phyloP scores from a whole-genome alignment of 106 monocot species.

The Cymbidium sinense region DNA sequence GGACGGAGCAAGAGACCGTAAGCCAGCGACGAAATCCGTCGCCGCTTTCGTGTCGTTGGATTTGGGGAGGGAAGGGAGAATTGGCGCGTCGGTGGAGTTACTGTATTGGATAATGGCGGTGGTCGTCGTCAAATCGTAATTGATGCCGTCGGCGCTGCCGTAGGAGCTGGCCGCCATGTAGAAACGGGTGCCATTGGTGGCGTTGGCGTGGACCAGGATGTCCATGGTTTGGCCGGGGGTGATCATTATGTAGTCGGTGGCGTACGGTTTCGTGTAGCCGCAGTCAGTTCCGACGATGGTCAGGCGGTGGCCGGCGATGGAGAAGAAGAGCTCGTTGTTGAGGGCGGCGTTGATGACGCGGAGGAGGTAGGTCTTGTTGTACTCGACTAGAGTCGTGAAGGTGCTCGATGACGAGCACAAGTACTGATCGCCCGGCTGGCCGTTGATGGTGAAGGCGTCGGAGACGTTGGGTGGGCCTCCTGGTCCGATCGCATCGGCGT shows the following conservation, averaged over 20 bases:
- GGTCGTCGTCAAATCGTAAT: slow-evolving; percentile 17
- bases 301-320: slow-evolving; percentile 21
- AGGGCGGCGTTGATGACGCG: slow-evolving; percentile 24
- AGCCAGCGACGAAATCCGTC: slow-evolving; percentile 34
- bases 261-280: slow-evolving; percentile 24
- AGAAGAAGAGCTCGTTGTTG: slow-evolving; percentile 28
- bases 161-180: slow-evolving; percentile 14
- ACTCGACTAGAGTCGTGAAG: not conserved
- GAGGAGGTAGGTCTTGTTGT: slow-evolving; percentile 21
- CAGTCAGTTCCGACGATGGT: slow-evolving; percentile 26
- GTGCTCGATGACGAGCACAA: slow-evolving; percentile 17
- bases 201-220: slow-evolving; percentile 9
- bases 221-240: slow-evolving; percentile 25
- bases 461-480: no score
- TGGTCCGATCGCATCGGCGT: no score
- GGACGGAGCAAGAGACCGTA: slow-evolving; percentile 20
- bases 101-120: slow-evolving; percentile 18
- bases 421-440: slow-evolving; percentile 40
- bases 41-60: slow-evolving; percentile 54
- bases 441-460: slow-evolving; percentile 45
- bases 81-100: no score
- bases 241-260: slow-evolving; percentile 13
- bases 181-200: slow-evolving; percentile 11
- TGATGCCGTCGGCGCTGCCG: not conserved
- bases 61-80: slow-evolving; percentile 36